phyloP scores from a whole-genome alignment of 169 alveolate genomes.

The Cytauxzoon felis region DNA sequence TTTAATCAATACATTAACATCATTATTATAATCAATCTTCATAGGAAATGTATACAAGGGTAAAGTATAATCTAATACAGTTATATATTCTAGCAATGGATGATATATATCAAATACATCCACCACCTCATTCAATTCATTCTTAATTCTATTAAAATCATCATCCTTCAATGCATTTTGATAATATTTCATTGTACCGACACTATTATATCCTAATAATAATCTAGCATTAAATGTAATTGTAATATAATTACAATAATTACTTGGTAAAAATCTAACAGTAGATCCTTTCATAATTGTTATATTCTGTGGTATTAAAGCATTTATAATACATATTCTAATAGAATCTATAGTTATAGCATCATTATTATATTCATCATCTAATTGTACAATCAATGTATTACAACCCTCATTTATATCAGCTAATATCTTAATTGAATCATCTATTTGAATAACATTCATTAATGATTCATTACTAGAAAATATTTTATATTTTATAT shows the following conservation, averaged over 20 bases:
- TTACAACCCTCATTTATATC: constrained; percentile 21
- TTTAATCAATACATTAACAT: too few relatives aligned
- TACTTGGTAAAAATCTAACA: constrained; percentile 19
- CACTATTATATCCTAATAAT: too few relatives aligned
- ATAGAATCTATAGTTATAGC: constrained; percentile 7
- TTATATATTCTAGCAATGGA: too few relatives aligned
- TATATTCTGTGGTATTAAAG: constrained; percentile 30
- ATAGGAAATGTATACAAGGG: too few relatives aligned
- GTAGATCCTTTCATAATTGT: constrained; percentile 15
- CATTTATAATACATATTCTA: constrained; percentile 16
- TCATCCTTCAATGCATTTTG: too few relatives aligned
- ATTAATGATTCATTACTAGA: constrained; percentile 16
- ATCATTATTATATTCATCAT: constrained; percentile 17
- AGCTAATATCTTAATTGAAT: neutral
- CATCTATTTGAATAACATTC: constrained; percentile 13
- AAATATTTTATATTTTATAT: constrained; percentile 8
- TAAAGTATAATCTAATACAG: too few relatives aligned
- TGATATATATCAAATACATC: too few relatives aligned
- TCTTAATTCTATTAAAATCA: too few relatives aligned
- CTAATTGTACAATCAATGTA: constrained; percentile 2
- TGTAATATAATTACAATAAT: neutral
- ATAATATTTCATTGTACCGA: too few relatives aligned
- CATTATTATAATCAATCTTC: too few relatives aligned
- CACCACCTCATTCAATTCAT: too few relatives aligned
- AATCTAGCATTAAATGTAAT: too few relatives aligned